Conservation (phyloP, 192 early-diverging fungal genomes). For the Coemansia sp. region DNA sequence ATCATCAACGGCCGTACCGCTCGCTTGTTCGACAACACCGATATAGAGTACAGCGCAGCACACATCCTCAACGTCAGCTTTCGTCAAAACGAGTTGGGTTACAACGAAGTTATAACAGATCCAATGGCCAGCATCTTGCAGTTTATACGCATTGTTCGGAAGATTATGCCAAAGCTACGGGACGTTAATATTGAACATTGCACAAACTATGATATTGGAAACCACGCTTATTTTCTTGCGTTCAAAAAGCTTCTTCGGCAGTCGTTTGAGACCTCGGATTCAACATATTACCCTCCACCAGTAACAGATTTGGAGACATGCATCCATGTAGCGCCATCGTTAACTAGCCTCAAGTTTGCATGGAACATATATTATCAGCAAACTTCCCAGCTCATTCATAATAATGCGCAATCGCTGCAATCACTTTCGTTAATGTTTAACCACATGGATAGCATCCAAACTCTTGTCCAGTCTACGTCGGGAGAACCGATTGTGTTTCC, state of each 20-base stretch:
- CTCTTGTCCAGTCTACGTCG: not conserved
- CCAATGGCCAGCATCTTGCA: not conserved
- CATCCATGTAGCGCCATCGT: not conserved
- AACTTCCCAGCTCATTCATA: slow-evolving; percentile 11
- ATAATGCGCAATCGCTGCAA: slow-evolving; percentile 2
- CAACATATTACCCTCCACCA: too few relatives aligned
- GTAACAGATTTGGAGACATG: too few relatives aligned
- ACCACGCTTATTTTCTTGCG: not conserved
- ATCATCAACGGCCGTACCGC: slow-evolving; percentile 9
- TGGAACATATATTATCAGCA: slow-evolving; percentile 16
- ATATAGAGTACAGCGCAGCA: not conserved
- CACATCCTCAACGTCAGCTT: not conserved
- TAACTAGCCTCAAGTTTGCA: slow-evolving; percentile 3
- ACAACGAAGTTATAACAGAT: not conserved
- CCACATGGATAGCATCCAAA: not conserved
- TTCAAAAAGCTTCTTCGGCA: not conserved
- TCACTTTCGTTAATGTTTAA: slow-evolving; percentile 8
- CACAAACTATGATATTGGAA: not conserved
- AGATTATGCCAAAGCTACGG: slow-evolving; percentile 1
- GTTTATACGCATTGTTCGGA: not conserved
- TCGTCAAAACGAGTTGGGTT: slow-evolving; percentile 2
- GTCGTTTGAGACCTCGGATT: not conserved
- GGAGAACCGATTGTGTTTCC: not conserved
- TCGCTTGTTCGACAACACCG: not conserved
- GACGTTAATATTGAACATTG: slow-evolving; percentile 5